Conservation (phyloP, 768 basidiomycete genomes). For the Kwoniella shandongensis region DNA sequence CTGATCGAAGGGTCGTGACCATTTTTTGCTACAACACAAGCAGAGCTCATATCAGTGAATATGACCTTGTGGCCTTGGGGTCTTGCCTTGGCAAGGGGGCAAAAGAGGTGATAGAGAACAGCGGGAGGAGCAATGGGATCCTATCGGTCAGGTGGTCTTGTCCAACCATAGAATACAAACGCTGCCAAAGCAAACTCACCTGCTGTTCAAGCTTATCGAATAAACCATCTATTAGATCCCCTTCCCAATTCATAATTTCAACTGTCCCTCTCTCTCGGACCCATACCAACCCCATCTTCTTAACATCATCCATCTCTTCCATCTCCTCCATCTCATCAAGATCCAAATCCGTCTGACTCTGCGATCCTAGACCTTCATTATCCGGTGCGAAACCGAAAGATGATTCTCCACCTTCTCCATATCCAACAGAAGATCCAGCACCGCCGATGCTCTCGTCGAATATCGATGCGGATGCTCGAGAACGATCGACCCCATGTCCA, state of each 20-base stretch:
- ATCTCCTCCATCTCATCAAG: constrained; percentile 28
- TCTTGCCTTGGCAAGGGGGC: too few relatives aligned
- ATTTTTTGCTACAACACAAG: constrained; percentile 65
- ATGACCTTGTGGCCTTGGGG: too few relatives aligned
- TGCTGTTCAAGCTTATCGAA: constrained; percentile 52
- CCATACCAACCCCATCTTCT: constrained; percentile 40
- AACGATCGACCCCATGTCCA: not conserved
- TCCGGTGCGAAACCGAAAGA: not conserved
- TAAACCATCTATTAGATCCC: constrained; percentile 46
- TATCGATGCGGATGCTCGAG: constrained; percentile 13
- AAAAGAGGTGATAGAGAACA: not conserved
- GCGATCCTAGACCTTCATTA: not conserved
- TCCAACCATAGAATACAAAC: too few relatives aligned
- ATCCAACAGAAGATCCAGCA: not conserved
- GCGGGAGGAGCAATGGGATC: not conserved
- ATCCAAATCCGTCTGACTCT: too few relatives aligned
- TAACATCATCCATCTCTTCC: constrained; percentile 40
- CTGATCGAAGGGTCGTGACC: constrained; percentile 69
- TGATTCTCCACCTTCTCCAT: too few relatives aligned
- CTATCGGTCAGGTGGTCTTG: too few relatives aligned
- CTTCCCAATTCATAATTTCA: constrained; percentile 48
- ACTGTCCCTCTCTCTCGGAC: constrained; percentile 47
- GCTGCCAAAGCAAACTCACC: constrained; percentile 31
- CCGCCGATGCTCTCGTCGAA: constrained; percentile 4
- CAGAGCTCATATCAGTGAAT: not conserved